Evolutionary conservation across 306 rosid genomes (phyloP).

Genomic region (Carpinus fangiana): DNA sequence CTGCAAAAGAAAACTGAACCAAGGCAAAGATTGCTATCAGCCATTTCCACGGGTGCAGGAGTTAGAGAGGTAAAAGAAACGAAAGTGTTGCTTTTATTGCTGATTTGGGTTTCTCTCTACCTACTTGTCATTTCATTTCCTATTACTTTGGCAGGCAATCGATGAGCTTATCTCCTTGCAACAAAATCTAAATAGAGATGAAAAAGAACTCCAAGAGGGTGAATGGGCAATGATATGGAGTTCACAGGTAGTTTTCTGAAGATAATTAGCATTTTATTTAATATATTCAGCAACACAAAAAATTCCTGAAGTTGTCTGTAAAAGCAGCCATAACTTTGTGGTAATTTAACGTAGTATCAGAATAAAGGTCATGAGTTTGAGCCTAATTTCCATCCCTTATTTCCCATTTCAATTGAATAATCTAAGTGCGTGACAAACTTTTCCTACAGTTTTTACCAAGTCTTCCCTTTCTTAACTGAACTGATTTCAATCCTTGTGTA

Average conservation of each 20-base stretch:
- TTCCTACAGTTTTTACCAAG: not conserved
- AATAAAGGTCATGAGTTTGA: too few relatives aligned
- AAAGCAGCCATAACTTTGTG: not conserved
- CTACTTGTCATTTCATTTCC: conserved; percentile 8
- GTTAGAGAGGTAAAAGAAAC: conserved; percentile 51
- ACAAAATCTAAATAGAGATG: conserved; percentile 36
- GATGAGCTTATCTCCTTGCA: conserved; percentile 58
- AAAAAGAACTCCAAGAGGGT: conserved; percentile 71
- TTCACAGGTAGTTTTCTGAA: conserved; percentile 68
- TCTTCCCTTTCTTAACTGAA: conserved; percentile 1
- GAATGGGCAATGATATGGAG: conserved; percentile 96
- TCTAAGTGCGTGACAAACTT: not conserved
- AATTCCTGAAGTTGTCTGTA: not conserved
- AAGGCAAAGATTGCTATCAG: conserved; percentile 71
- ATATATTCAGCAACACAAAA: not conserved
- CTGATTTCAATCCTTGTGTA: conserved; percentile 19
- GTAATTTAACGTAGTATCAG: too few relatives aligned
- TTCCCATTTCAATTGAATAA: too few relatives aligned
- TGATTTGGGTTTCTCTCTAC: not conserved
- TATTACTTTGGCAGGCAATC: conserved; percentile 58
- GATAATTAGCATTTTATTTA: not conserved
- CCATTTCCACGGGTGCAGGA: conserved; percentile 61
- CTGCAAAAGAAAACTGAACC: conserved; percentile 81
- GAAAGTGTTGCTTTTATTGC: not conserved
- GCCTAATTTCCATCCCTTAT: too few relatives aligned